These are phyloP conservation scores for Prunus campanulata DNA, from an alignment of 306 rosid genomes.

Conservation along the genomic window DNA sequence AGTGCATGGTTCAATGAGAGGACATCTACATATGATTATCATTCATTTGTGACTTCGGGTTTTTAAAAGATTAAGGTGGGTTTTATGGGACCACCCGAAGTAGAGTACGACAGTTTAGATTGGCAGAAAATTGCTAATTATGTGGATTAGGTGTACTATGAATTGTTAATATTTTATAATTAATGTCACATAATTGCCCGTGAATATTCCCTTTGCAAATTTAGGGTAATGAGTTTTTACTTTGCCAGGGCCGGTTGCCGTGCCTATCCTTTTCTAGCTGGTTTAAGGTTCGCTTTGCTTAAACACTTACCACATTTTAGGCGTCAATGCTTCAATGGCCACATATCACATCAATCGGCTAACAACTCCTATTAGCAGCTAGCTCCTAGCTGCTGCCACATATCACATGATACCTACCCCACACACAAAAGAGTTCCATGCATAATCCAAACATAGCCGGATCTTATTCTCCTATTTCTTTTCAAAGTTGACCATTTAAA, in stretches of 20 bases:
- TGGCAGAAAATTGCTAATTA: not conserved
- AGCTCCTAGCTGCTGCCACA: conserved; percentile 5
- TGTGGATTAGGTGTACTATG: not conserved
- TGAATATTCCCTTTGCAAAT: not conserved
- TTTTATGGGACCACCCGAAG: not conserved
- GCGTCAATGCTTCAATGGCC: conserved; percentile 4
- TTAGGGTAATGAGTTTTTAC: too few species aligned
- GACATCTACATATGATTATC: not conserved
- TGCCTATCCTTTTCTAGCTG: not conserved
- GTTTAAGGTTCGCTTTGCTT: not conserved
- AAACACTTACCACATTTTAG: not conserved
- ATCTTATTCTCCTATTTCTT: not conserved
- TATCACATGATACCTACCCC: not conserved
- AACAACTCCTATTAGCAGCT: not conserved
- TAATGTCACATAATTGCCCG: not conserved
- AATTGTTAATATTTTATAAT: not conserved
- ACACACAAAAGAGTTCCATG: not conserved
- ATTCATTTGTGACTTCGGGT: not conserved
- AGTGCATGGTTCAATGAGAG: not conserved
- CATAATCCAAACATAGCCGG: not conserved
- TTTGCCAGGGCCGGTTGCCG: not conserved
- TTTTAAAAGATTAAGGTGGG: not conserved
- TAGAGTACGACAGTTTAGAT: not conserved
- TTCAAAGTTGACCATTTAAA: not conserved
- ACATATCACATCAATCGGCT: conserved; percentile 8